Conservation (phyloP, 2,329 filamentous ascomycete genomes). For the Verticillium klebahnii region DNA sequence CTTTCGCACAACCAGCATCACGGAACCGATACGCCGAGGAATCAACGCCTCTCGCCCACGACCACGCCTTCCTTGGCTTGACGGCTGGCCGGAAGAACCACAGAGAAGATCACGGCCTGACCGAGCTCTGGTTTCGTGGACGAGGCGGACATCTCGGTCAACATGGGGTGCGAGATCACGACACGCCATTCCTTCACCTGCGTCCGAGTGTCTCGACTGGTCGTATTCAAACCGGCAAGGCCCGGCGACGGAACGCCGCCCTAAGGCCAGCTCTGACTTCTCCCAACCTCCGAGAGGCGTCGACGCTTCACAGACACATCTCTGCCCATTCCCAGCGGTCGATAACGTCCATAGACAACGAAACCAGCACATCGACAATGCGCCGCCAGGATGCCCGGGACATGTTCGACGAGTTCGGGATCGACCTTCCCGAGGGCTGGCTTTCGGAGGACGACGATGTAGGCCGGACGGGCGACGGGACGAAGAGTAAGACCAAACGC, state of each 20-base stretch:
- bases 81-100: constrained; percentile 1
- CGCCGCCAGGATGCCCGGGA: constrained; percentile 38
- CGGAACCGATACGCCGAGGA: constrained; percentile 9
- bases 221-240: constrained; percentile 1
- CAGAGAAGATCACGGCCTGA: constrained; percentile 2
- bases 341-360: constrained; percentile 13
- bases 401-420: constrained; percentile 41
- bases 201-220: constrained; percentile 7
- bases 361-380: constrained; percentile 25
- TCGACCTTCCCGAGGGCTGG: constrained; percentile 41
- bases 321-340: constrained; percentile 10
- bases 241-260: background rate
- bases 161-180: background rate
- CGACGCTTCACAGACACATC: background rate
- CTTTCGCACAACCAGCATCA: constrained; percentile 14
- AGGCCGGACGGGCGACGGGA: constrained; percentile 21
- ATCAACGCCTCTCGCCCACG: constrained; percentile 3
- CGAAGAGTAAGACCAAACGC: constrained; percentile 20
- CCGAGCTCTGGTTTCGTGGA: constrained; percentile 1
- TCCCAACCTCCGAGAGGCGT: background rate
- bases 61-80: constrained; percentile 9
- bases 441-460: constrained; percentile 34
- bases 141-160: background rate
- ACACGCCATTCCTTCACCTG: background rate
- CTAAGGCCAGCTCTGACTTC: background rate